These are phyloP conservation scores for Paratinospora sagittata DNA, from an alignment of 164 flowering plant species.

Conservation along the genomic window DNA sequence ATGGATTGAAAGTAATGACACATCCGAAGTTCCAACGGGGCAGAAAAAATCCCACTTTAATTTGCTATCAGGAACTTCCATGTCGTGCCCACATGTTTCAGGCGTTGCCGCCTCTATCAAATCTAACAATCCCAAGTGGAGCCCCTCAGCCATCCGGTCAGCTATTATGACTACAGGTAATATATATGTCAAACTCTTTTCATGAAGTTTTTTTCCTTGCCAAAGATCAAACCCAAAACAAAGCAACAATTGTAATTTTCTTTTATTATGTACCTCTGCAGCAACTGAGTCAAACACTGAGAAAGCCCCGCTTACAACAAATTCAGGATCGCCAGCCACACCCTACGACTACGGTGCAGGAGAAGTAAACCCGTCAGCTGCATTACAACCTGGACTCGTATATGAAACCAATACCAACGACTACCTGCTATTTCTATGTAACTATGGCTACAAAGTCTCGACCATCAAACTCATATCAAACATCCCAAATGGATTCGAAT, in stretches of 20 bases:
- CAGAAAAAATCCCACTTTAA: slow-evolving; percentile 45
- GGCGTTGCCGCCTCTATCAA: slow-evolving; percentile 63
- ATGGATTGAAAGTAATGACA: slow-evolving; percentile 48
- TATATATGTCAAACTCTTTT: neutral
- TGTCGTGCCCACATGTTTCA: slow-evolving; percentile 86
- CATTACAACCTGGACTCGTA: slow-evolving; percentile 67
- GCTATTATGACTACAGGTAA: slow-evolving; percentile 86
- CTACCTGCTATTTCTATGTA: slow-evolving; percentile 57
- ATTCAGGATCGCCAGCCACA: slow-evolving; percentile 46
- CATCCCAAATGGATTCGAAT: slow-evolving; percentile 37
- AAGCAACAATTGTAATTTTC: no score
- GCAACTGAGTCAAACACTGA: slow-evolving; percentile 52
- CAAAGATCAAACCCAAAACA: neutral
- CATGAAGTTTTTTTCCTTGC: neutral
- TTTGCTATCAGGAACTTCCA: slow-evolving; percentile 77
- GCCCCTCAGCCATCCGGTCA: slow-evolving; percentile 66
- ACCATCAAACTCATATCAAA: slow-evolving; percentile 34
- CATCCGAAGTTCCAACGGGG: slow-evolving; percentile 30
- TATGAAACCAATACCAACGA: slow-evolving; percentile 51
- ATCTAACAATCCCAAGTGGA: slow-evolving; percentile 50
- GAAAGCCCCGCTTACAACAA: slow-evolving; percentile 36
- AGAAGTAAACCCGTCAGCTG: slow-evolving; percentile 43
- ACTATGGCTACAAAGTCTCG: slow-evolving; percentile 39
- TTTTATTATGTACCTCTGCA: slow-evolving; percentile 17
- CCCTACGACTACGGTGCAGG: slow-evolving; percentile 74